phyloP scores from a whole-genome alignment of 306 rosid species.

The Rosa persica region DNA sequence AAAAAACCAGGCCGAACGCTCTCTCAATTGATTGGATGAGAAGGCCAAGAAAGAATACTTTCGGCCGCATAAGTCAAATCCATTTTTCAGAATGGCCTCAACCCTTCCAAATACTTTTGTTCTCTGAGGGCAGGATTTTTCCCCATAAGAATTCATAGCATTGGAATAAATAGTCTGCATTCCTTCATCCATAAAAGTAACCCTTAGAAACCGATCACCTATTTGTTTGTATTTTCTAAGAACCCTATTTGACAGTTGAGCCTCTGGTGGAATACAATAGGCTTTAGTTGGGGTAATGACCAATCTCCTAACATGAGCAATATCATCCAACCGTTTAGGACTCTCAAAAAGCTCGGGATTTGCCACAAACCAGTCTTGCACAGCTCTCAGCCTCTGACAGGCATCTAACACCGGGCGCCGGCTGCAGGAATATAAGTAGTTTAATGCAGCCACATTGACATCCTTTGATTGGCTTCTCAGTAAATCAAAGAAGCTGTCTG shows the following conservation, averaged over 20 bases:
- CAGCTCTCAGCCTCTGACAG: slow-evolving; percentile 46
- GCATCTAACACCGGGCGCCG: slow-evolving; percentile 62
- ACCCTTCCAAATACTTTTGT: slow-evolving; percentile 58
- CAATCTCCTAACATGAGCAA: slow-evolving; percentile 69
- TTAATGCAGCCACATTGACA: slow-evolving; percentile 75
- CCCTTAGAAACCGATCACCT: slow-evolving; percentile 76
- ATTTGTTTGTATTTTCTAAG: slow-evolving; percentile 59
- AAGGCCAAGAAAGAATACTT: slow-evolving; percentile 77
- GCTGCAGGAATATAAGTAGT: slow-evolving; percentile 56
- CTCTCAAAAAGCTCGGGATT: slow-evolving; percentile 61
- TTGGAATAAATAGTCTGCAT: slow-evolving; percentile 56
- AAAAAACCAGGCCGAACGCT: slow-evolving; percentile 89
- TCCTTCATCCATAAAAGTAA: slow-evolving; percentile 90
- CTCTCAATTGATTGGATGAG: slow-evolving; percentile 80
- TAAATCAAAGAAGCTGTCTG: slow-evolving; percentile 49
- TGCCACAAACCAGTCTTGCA: slow-evolving; percentile 65
- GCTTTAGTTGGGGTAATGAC: slow-evolving; percentile 83
- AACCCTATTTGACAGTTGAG: slow-evolving; percentile 80
- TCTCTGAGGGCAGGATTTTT: slow-evolving; percentile 49
- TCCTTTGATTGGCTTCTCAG: slow-evolving; percentile 55
- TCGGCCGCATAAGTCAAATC: slow-evolving; percentile 68
- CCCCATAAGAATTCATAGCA: slow-evolving; percentile 53
- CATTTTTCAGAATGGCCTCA: slow-evolving; percentile 44
- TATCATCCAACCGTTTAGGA: slow-evolving; percentile 48
- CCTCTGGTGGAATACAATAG: slow-evolving; percentile 76